Conservation (phyloP, 768 basidiomycete genomes). For the Neoboletus brunneissimus region DNA sequence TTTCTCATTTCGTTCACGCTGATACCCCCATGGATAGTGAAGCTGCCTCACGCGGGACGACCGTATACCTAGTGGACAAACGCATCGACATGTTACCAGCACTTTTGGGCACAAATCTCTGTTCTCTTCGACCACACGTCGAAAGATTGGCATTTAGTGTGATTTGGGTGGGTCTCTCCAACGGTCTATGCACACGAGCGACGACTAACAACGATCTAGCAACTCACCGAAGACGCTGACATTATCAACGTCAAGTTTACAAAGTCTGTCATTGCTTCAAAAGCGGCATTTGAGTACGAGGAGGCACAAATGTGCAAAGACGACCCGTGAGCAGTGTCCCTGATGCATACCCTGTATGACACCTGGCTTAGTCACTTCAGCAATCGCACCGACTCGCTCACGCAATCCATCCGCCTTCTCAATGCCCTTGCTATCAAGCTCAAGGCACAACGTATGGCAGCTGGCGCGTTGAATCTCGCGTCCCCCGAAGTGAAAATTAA, state of each 20-base stretch:
- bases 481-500: conserved; percentile 99
- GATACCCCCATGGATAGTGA: conserved; percentile 97
- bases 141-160: conserved; percentile 94
- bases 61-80: conserved; percentile 97
- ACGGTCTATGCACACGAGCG: not conserved
- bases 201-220: conserved; percentile 44
- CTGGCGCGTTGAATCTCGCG: conserved; percentile 96
- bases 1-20: conserved; percentile 91
- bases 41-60: conserved; percentile 93
- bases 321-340: conserved; percentile 59
- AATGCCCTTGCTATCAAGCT: conserved; percentile 85
- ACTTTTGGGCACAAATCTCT: conserved; percentile 92
- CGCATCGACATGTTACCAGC: conserved; percentile 97
- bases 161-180: conserved; percentile 71
- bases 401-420: conserved; percentile 81
- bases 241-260: conserved; percentile 89
- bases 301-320: conserved; percentile 95
- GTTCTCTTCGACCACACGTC: conserved; percentile 87
- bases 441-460: conserved; percentile 82
- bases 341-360: not conserved
- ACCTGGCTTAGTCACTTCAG: conserved; percentile 37
- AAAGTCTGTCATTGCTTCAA: conserved; percentile 96
- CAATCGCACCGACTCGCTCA: conserved; percentile 74
- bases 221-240: conserved; percentile 83
- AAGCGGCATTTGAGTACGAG: conserved; percentile 95